These are phyloP conservation scores for Phytopythium ostracodes DNA, from an alignment of 352 stramenopile genomes.

Conservation along the genomic window DNA sequence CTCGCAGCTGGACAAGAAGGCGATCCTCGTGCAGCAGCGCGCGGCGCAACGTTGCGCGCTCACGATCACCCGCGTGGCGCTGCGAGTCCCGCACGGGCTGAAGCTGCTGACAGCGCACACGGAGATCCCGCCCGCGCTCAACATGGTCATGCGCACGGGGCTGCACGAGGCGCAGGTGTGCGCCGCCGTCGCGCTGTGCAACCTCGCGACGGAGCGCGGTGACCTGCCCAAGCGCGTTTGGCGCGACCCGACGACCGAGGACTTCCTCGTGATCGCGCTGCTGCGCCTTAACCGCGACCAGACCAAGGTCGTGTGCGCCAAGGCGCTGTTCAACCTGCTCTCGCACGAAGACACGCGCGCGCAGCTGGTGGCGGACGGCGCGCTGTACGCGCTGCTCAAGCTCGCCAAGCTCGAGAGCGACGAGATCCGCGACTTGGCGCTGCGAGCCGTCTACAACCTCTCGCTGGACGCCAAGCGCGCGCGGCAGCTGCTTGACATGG, in stretches of 20 bases:
- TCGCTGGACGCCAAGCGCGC: slow-evolving; percentile 47
- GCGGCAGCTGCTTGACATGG: slow-evolving; percentile 64
- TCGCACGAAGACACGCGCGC: slow-evolving; percentile 73
- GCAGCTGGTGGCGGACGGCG: slow-evolving; percentile 67
- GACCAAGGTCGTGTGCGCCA: slow-evolving; percentile 82
- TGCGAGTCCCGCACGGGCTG: slow-evolving; percentile 34
- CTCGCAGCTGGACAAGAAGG: slow-evolving; percentile 43
- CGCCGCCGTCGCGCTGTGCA: slow-evolving; percentile 80
- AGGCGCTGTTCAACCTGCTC: slow-evolving; percentile 84
- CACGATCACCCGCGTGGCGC: slow-evolving; percentile 55
- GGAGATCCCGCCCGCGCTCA: slow-evolving; percentile 64
- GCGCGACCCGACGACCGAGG: slow-evolving; percentile 64
- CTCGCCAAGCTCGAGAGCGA: slow-evolving; percentile 75
- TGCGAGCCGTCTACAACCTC: slow-evolving; percentile 79
- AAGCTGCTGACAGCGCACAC: slow-evolving; percentile 37
- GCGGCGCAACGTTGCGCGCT: slow-evolving; percentile 58
- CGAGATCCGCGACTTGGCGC: slow-evolving; percentile 62
- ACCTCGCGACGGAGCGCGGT: slow-evolving; percentile 63
- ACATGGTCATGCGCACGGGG: slow-evolving; percentile 81
- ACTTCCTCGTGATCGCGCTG: slow-evolving; percentile 87
- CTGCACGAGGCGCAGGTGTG: slow-evolving; percentile 83
- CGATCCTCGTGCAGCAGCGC: slow-evolving; percentile 39
- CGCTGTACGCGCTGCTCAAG: slow-evolving; percentile 85
- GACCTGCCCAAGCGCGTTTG: slow-evolving; percentile 37
- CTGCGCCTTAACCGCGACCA: slow-evolving; percentile 77